Conservation (phyloP, 78 protist genomes). For the Creolimax fragrantissima region DNA sequence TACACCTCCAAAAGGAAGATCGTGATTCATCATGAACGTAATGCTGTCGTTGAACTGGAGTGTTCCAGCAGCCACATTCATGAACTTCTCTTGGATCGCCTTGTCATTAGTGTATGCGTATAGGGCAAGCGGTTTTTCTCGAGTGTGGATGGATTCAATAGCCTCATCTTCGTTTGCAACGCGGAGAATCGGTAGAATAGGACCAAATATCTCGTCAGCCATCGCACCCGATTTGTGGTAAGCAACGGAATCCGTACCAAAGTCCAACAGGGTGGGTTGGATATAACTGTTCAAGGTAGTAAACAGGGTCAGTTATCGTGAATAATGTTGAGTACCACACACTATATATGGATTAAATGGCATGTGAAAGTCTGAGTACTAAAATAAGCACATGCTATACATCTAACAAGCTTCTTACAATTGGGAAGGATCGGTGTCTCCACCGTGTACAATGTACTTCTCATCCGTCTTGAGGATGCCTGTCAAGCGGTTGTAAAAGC, state of each 20-base stretch:
- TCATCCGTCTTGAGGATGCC: not conserved
- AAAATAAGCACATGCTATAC: not conserved
- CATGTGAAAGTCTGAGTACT: constrained; percentile 36
- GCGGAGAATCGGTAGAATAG: constrained; percentile 55
- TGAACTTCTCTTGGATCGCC: not conserved
- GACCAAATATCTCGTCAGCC: too few relatives aligned
- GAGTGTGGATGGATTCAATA: not conserved
- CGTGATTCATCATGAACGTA: not conserved
- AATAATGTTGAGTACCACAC: too few relatives aligned
- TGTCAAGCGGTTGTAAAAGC: not conserved
- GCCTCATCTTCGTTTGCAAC: constrained; percentile 15
- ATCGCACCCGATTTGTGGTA: too few relatives aligned
- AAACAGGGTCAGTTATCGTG: too few relatives aligned
- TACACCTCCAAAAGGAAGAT: constrained; percentile 83
- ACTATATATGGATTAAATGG: too few relatives aligned
- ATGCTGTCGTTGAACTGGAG: constrained; percentile 46
- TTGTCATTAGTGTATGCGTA: constrained; percentile 50
- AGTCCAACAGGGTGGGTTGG: too few relatives aligned
- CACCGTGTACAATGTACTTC: constrained; percentile 12
- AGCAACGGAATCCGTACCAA: too few relatives aligned
- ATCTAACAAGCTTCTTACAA: not conserved
- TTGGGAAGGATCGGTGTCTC: not conserved
- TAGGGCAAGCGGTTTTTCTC: constrained; percentile 60
- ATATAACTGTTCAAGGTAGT: too few relatives aligned
- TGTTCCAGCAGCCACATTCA: constrained; percentile 26